A percentile compares a stretch with the other conserved stretches of the same genome.
Conservation (phyloP, 441 rosid species). For the Croton setiger region DNA sequence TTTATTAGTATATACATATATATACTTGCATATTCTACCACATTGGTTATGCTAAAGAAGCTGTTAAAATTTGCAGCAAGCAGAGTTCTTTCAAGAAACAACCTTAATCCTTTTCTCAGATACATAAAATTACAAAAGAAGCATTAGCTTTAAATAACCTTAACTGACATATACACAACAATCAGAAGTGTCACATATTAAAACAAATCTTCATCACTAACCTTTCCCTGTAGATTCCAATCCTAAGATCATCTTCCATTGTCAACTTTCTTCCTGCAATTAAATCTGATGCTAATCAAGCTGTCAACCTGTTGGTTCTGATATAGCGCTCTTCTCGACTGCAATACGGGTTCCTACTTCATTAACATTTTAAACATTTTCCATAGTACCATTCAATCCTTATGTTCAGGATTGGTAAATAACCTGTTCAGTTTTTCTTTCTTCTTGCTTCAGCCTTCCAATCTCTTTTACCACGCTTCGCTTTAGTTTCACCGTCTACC, state of each 20-base stretch:
- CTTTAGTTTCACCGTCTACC: conserved; percentile 25
- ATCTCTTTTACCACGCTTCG: conserved; percentile 45
- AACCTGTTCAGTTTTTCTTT: conserved; percentile 32
- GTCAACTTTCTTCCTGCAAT: not conserved
- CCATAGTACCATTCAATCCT: not conserved
- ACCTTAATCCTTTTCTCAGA: not conserved
- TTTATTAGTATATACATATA: no score
- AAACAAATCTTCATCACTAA: no score
- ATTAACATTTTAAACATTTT: conserved; percentile 17
- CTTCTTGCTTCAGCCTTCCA: conserved; percentile 86
- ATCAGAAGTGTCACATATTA: not conserved
- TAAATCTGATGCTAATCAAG: not conserved
- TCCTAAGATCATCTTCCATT: conserved; percentile 1
- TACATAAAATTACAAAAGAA: not conserved
- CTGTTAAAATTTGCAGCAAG: not conserved
- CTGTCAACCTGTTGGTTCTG: not conserved
- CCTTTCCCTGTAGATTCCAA: no score
- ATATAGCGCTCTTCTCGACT: not conserved
- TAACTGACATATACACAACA: no score
- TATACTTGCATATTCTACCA: no score
- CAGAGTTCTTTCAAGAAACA: not conserved
- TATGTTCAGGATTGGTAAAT: conserved; percentile 1
- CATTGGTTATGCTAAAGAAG: no score
- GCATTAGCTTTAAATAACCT: not conserved
- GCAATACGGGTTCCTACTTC: conserved; percentile 6